Percentiles rank a stretch among this genome's conserved stretches.
Conservation (phyloP, 305 asterid species). For the Withania somnifera region DNA sequence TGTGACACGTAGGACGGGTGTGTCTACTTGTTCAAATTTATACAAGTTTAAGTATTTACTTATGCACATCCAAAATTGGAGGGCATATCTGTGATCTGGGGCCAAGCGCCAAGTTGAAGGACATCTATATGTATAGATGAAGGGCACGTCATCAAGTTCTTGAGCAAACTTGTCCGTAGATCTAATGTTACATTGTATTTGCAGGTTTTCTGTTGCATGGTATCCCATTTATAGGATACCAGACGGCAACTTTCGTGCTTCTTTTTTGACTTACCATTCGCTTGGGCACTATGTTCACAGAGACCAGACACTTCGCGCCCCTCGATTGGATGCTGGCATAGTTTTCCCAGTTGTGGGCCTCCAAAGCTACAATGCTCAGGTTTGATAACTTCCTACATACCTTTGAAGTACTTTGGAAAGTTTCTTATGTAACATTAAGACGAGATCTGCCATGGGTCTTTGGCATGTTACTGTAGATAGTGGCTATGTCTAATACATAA, state of each 20-base stretch:
- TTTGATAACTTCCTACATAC: not conserved
- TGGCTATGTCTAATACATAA: not conserved
- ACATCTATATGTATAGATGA: no score
- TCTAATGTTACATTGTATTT: not conserved
- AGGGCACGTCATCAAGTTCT: not conserved
- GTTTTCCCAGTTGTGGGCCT: constrained; percentile 19
- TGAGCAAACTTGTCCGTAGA: not conserved
- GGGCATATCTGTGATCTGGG: no score
- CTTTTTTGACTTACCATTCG: constrained; percentile 24
- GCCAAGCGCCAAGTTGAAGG: no score
- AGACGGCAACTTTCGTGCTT: constrained; percentile 9
- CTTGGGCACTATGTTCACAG: constrained; percentile 18
- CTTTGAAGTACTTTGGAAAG: not conserved
- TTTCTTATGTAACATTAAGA: not conserved
- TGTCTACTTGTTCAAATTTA: no score
- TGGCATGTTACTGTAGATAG: not conserved
- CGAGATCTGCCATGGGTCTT: no score
- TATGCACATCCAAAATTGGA: no score
- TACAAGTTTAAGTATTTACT: no score
- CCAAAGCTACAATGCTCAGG: constrained; percentile 18
- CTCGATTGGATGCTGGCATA: not conserved
- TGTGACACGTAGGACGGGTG: no score
- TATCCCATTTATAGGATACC: constrained; percentile 23
- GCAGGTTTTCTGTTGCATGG: constrained; percentile 22
- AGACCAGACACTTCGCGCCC: not conserved